Base-by-base conservation (phyloP, 352 stramenopile species). In the Nothophytophthora sp. region DNA sequence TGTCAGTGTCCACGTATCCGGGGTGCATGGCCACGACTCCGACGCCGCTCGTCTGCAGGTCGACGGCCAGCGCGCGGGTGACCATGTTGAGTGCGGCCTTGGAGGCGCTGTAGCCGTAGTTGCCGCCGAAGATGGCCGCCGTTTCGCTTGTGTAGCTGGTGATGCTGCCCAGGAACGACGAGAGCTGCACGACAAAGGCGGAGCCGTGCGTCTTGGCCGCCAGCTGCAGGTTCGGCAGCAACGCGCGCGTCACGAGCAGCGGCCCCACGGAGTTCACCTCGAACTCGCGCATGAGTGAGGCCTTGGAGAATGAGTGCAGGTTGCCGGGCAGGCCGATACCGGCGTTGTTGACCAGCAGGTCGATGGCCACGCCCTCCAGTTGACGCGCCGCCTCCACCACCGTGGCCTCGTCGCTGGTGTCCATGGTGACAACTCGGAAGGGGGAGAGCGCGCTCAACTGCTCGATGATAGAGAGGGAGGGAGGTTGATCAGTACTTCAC, bases 71-170 rank as follows among this genome's bases (percentile, higher is more conserved):
- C 10, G 50, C 64, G 40, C 50, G 73, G 25, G 55, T 83, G 43
- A 85, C 57, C 55, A 77, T 83, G 55, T 92, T 92, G 37, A 86
- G 61, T 6, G 71, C 82, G 8, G 74, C 50, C 57, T 90, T 90
- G 43, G 70, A 86, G 19, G 76, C 64, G 32, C 75, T 50, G 60
- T 92, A 90, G 15, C 62, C 76, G 54, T 85, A 88, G 6, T 58
- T 33, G 11, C 56, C 54, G 27, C 81, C 13, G 16, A 57, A 47
- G 19, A 42, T 45, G 3, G 34, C 25, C 1, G 35, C 37, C 4
- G 4, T 49, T 27, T 63, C 55, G 1, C 47, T 67, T 11, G 46
- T 48, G 44, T 80, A 86, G 33, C 53, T 50, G 9, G 34, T 27
- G 37, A 88, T 69, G 35, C 73, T 84, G 35, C 74, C 80, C 37